Evolutionary conservation across 495 filamentous ascomycete genomes (phyloP), one percentile per base, ranked within the genome.

Genomic region (Lasiosphaeria ovina): DNA sequence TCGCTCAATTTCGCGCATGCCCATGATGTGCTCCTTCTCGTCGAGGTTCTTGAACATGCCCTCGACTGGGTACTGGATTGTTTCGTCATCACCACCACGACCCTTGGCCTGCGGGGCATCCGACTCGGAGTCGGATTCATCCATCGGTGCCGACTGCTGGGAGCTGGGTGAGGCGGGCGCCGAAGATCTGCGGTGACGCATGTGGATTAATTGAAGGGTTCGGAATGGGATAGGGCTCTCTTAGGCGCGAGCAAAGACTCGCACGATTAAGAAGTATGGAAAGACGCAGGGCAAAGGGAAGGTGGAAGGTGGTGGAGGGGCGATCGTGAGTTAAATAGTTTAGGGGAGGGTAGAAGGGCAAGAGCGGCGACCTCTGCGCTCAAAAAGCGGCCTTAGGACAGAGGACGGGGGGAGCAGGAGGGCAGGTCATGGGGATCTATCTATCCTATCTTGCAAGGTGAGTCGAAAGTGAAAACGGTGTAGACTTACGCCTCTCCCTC

Each of bases 1-100:
- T 50, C 94, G 89, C 66, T 92, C 85, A 33, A 97, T 85, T 69
- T 97, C 92, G 3, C 92, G 87, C 84, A 97, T 87, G 35, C 83
- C 85, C 81, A 92, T 86, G 56, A 99, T 93, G 34, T 88, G 81
- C 17, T 81, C 81, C 71, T 90, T 95, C 69, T 99, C 94, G 38
- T 85, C 81, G 14, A 84, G 80, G 54, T 87, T 89, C 60, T 84
- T 82, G 76, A 92, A 98, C 35, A 92, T 87, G 53, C 92, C 92
- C 48, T 98, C 95, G 61, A 97, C 80, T 0, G 94, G 92, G 67
- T 92, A 98, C 35, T 90, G 85, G 31, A 83, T 86, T 55, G 87
- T 81, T 11, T 82, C 78, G 54, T 85, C 82, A 49, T 85, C 83
- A 38, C 79, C 79, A 74, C 83, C 60, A 74, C 81, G 71, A 78